These are phyloP conservation scores for Lipomyces kockii DNA, from an alignment of 805 yeast species.

Conservation along the genomic window DNA sequence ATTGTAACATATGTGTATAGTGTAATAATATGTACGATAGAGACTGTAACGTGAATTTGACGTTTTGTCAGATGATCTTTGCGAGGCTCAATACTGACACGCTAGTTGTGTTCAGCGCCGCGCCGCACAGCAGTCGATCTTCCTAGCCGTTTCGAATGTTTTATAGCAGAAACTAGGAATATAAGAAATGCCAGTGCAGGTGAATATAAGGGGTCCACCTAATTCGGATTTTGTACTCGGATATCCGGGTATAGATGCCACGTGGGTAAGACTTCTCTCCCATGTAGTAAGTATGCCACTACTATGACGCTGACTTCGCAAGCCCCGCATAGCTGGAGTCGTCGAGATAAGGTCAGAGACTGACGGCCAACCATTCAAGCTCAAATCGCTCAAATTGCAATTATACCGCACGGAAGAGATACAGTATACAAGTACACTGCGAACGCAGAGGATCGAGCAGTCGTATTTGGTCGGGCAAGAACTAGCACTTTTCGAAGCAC, in stretches of 20 bases:
- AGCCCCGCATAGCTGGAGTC: slow-evolving; percentile 49
- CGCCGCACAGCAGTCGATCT: no score
- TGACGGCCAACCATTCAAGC: slow-evolving; percentile 36
- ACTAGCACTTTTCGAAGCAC: slow-evolving; percentile 38
- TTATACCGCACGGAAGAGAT: slow-evolving; percentile 49
- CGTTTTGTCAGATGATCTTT: no score
- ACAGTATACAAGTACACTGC: slow-evolving; percentile 43
- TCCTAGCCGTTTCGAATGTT: no score
- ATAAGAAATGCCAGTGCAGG: slow-evolving; percentile 7
- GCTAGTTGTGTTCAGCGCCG: no score
- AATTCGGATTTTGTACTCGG: slow-evolving; percentile 51
- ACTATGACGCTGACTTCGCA: not conserved
- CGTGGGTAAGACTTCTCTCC: slow-evolving; percentile 40
- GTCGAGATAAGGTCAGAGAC: slow-evolving; percentile 47
- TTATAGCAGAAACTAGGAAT: no score
- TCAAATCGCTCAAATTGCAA: slow-evolving; percentile 44
- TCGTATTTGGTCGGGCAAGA: slow-evolving; percentile 47
- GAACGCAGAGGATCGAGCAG: slow-evolving; percentile 42
- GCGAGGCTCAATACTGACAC: no score
- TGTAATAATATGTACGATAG: not conserved
- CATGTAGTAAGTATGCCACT: no score
- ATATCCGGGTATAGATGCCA: slow-evolving; percentile 51
- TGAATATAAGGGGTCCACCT: slow-evolving; percentile 46
- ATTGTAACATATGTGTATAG: not conserved
- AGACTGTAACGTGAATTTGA: not conserved